Conservation (phyloP, 2,329 filamentous ascomycete species). For the Aspergillus ochraceoroseus region DNA sequence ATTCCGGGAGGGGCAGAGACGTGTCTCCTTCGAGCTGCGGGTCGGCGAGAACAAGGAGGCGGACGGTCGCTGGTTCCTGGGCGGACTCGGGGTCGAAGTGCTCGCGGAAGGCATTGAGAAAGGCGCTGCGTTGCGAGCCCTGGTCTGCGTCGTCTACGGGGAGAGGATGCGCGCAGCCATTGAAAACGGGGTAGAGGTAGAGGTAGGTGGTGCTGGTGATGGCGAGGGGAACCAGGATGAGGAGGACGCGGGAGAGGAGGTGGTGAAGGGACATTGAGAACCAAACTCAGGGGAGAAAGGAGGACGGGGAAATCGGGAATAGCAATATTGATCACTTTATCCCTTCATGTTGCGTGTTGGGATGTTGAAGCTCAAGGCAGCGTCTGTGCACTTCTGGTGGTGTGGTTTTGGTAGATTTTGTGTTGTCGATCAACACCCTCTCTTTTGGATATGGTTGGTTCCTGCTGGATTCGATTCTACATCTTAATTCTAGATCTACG, state of each 20-base stretch:
- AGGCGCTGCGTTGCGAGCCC: slow-evolving; percentile 18
- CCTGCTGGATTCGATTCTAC: no score
- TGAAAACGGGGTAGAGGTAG: slow-evolving; percentile 80
- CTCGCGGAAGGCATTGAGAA: slow-evolving; percentile 37
- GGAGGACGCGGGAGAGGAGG: slow-evolving; percentile 45
- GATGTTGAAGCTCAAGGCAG: no score
- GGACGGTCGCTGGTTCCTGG: slow-evolving; percentile 61
- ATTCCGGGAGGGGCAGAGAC: slow-evolving; percentile 59
- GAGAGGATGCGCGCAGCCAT: slow-evolving; percentile 72
- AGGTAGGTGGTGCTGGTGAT: slow-evolving; percentile 69
- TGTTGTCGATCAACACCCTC: no score
- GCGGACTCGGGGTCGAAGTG: slow-evolving; percentile 28
- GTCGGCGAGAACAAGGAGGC: slow-evolving; percentile 81
- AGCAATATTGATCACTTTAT: neutral
- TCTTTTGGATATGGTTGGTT: no score
- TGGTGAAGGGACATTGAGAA: slow-evolving; percentile 50
- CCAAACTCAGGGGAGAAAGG: neutral
- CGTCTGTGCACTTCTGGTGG: no score
- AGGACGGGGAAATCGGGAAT: neutral
- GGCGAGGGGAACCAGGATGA: slow-evolving; percentile 59
- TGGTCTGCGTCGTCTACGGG: slow-evolving; percentile 21
- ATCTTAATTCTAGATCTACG: no score
- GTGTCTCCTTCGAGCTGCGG: slow-evolving; percentile 92
- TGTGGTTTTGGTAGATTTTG: no score
- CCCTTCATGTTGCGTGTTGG: no score